Evolutionary conservation across 441 rosid species (phyloP), one percentile per base, ranked within the genome.

Genomic region (Aleurites moluccanus): DNA sequence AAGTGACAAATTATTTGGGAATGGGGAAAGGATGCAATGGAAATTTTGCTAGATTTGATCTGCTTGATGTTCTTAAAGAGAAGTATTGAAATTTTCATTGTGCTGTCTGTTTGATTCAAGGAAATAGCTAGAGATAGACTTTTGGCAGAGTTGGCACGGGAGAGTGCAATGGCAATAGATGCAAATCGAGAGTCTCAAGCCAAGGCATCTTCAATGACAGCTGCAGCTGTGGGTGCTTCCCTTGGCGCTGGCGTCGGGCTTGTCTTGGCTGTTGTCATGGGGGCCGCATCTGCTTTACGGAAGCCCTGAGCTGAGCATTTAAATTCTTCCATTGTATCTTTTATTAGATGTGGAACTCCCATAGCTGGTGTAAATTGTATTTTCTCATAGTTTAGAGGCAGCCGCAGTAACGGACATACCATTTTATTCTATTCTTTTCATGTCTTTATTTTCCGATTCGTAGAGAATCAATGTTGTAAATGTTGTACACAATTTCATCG

Each of bases 231-330:
- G 4, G 99, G 99, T 38, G 99, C 99, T 79, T 93, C 97, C 33
- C 77, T 95, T 16, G 99, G 98, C 64, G 98, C 97, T 15, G 97
- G 96, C 73, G 86, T 95, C 20, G 97, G 99, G 64, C 78, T 95
- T 73, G 92, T 88, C 63, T 80, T 95, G 85, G 99, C 99, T 38
- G 88, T 95, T 62, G 99, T 95, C 69, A 95, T 95, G 99, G 99
- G 99, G 47, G 98, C 98, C 0, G 97, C 96, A 60, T 95, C 99
- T 38, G 92, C 98, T 72, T 86, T 95, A 83, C 87, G 99, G 80
- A 95, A 95, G 80, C 99, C 99, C 18, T 93, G 88, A n/a, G n/a
- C 18, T 93, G 88, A 89, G 52, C 30, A 59, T 38, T 6, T 9
- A 40, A 1, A n/a, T 68, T 33, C 69, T 62, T 23, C 35, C 42